Conservation (phyloP, 2,329 filamentous ascomycete species). For the Fusarium neocosmosporiellum region DNA sequence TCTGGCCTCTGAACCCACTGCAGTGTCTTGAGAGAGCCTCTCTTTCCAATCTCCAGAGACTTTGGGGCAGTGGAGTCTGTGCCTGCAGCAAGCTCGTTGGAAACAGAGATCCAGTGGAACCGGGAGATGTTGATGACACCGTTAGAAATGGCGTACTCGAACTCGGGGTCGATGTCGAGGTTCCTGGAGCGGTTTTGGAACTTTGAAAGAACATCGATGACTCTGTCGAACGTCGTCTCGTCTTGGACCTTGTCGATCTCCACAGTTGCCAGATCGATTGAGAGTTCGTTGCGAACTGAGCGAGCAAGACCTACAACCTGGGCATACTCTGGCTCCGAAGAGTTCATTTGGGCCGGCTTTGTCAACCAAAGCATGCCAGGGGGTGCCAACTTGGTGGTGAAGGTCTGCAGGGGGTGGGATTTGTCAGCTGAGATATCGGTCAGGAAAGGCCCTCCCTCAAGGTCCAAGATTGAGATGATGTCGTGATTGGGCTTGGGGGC, state of each 20-base stretch:
- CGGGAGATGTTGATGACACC: slow-evolving; percentile 8
- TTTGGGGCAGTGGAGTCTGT: neutral
- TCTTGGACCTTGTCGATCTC: slow-evolving; percentile 4
- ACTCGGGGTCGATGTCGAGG: slow-evolving; percentile 7
- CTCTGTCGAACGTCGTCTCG: neutral
- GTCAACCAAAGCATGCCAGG: slow-evolving; percentile 3
- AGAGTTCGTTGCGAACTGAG: slow-evolving; percentile 4
- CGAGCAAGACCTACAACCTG: slow-evolving; percentile 5
- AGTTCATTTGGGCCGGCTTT: slow-evolving; percentile 1
- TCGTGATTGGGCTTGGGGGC: too few relatives aligned
- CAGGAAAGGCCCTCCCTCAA: too few relatives aligned
- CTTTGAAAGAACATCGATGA: slow-evolving; percentile 8
- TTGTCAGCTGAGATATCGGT: too few relatives aligned
- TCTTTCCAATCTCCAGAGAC: neutral
- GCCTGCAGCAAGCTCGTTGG: too few relatives aligned
- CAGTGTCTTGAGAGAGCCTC: neutral
- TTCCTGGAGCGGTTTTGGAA: neutral
- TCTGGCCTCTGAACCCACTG: neutral
- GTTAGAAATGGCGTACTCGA: slow-evolving; percentile 4
- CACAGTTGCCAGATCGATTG: slow-evolving; percentile 2
- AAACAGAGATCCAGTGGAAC: too few relatives aligned
- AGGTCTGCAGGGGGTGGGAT: too few relatives aligned
- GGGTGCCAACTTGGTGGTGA: neutral
- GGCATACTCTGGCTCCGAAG: slow-evolving; percentile 6
- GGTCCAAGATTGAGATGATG: too few relatives aligned